These are phyloP conservation scores for Trichaptum fuscoviolaceum DNA, from an alignment of 768 basidiomycete species.

Conservation along the genomic window DNA sequence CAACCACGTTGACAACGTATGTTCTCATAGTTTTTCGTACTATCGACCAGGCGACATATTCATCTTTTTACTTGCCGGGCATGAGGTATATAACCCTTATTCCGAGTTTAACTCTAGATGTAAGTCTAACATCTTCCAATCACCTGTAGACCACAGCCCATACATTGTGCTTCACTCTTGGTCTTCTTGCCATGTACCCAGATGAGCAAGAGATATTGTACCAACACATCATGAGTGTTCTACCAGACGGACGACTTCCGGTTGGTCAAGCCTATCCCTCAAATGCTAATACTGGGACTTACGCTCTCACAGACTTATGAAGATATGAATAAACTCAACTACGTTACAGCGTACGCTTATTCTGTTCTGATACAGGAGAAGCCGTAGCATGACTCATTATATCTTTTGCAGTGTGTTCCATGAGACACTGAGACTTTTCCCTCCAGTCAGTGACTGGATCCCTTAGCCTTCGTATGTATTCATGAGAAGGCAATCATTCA, in stretches of 20 bases:
- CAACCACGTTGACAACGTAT: too few relatives aligned
- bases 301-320: conserved; percentile 15
- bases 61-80: conserved; percentile 31
- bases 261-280: conserved; percentile 16
- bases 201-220: conserved; percentile 38
- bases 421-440: conserved; percentile 45
- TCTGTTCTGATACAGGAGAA: neutral
- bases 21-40: neutral
- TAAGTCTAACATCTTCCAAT: neutral
- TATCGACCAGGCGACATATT: conserved; percentile 19
- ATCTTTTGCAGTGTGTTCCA: conserved; percentile 37
- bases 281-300: conserved; percentile 6
- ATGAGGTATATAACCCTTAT: conserved; percentile 18
- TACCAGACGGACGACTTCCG: conserved; percentile 27
- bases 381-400: neutral
- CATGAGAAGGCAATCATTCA: neutral
- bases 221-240: conserved; percentile 27
- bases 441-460: conserved; percentile 30
- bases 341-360: conserved; percentile 14
- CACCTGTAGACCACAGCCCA: conserved; percentile 11
- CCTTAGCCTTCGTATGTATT: neutral
- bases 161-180: conserved; percentile 20
- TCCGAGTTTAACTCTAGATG: neutral
- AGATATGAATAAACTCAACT: conserved; percentile 16
- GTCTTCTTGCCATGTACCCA: conserved; percentile 33